phyloP scores from a whole-genome alignment of 2,329 filamentous ascomycete species.

The Aureobasidium subglaciale region DNA sequence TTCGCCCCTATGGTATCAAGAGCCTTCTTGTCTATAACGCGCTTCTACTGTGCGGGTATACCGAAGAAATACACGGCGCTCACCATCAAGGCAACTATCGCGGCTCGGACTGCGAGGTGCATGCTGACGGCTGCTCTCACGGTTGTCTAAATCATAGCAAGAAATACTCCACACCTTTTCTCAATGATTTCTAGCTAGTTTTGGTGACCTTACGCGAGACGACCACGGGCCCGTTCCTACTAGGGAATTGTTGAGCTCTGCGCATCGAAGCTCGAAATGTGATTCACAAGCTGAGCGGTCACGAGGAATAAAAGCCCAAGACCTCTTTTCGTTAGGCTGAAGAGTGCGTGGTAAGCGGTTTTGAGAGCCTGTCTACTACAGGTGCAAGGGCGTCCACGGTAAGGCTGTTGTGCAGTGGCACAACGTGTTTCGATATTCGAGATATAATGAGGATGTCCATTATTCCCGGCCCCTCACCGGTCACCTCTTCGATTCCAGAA shows the following conservation, averaged over 20 bases:
- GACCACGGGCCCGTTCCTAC: conserved; percentile 3
- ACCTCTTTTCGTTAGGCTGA: no score
- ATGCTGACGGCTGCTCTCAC: conserved; percentile 23
- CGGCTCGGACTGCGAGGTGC: conserved; percentile 24
- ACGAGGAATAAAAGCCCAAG: no score
- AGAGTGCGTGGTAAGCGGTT: no score
- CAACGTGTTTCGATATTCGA: no score
- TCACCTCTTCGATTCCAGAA: no score
- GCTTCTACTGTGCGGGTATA: conserved; percentile 41
- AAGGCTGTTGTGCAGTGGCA: no score
- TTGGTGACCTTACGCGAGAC: neutral
- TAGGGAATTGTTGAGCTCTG: neutral
- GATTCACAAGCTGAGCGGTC: neutral
- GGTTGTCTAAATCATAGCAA: neutral
- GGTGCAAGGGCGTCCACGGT: no score
- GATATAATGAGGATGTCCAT: no score
- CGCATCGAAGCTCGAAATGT: neutral
- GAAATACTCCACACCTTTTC: neutral
- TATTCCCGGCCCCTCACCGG: no score
- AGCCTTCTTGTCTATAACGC: conserved; percentile 39
- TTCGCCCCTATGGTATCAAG: conserved; percentile 48
- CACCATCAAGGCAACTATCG: conserved; percentile 30
- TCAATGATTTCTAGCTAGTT: neutral
- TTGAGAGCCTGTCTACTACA: no score
- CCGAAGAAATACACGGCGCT: conserved; percentile 42